Base-by-base conservation (phyloP, 108 stramenopile species). In the Pseudonitzschia multistriata region DNA sequence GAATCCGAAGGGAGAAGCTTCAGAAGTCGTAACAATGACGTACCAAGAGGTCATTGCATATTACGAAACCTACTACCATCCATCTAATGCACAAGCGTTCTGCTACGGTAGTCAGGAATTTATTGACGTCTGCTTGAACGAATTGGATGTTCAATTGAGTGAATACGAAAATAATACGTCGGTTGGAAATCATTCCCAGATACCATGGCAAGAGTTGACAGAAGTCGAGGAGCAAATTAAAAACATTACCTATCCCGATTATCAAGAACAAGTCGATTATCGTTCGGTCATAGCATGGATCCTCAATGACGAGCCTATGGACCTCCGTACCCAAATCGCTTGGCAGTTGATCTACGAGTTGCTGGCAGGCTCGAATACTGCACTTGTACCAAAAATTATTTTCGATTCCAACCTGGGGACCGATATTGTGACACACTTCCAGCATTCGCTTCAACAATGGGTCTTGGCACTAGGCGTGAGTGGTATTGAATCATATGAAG, bases 61-160 rank as follows among this genome's bases (percentile, higher is more conserved):
- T 72, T 97, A 97, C 70, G 73, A 83, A 25, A 73, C 71, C 63
- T 87, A 84, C 74, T 99, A 99, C 83, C 95, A 96, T 72, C 97
- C 98, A 17, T 77, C 87, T n/a, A 99, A 99, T 78, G 79, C 86
- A 29, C 74, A 83, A n/a, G 77, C 92, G 25, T 98, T 91, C 79
- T 89, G 97, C 53, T 96, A 90, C 67, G 98, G 98, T 7, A 87
- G 94, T 68, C 92, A 75, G 45, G 74, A 91, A 57, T 85, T 86
- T 71, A 84, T 91, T 13, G 65, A 76, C n/a, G 73, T 82, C 61
- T 91, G 93, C 29, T 49, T 71, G 28, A 56, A 71, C 4, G 52
- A 66, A 68, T 74, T 73, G 65, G 40, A 56, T 28, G 53, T 40
- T 19, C 89, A 87, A 57, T 81, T 94, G 49, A 61, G 56, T 5